Conservation (phyloP, 345 rosid genomes). For the Dipteronia sinensis region DNA sequence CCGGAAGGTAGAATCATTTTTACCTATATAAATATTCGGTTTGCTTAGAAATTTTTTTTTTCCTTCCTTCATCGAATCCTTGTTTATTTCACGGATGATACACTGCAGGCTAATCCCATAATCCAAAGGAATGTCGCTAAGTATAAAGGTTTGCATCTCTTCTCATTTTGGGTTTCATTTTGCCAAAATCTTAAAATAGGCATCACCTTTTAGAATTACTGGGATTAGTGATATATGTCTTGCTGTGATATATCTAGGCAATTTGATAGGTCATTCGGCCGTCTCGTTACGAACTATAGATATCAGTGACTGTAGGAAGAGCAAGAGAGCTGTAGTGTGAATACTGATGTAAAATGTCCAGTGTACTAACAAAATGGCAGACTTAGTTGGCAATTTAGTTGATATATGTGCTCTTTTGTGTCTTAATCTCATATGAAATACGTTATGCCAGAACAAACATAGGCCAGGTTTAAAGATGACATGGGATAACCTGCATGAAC, state of each 20-base stretch:
- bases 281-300: neutral
- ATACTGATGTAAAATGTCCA: neutral
- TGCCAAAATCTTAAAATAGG: neutral
- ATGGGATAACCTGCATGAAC: neutral
- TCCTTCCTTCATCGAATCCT: neutral
- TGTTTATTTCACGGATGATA: conserved; percentile 11
- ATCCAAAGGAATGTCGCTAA: conserved; percentile 65
- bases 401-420: neutral
- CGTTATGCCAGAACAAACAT: neutral
- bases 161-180: neutral
- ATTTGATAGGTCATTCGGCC: neutral
- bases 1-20: conserved; percentile 57
- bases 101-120: conserved; percentile 73
- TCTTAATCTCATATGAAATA: neutral
- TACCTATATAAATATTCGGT: neutral
- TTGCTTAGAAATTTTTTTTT: neutral
- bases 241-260: neutral
- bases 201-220: neutral
- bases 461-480: neutral
- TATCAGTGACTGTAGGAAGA: neutral
- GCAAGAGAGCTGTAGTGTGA: neutral
- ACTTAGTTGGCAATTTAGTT: neutral
- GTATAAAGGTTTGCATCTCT: conserved; percentile 52
- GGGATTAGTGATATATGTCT: neutral
- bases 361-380: neutral